Evolutionary conservation across 1,139 yeast species (phyloP), one percentile per base, ranked within the genome.

Genomic region (Pneumocystis sp.): DNA sequence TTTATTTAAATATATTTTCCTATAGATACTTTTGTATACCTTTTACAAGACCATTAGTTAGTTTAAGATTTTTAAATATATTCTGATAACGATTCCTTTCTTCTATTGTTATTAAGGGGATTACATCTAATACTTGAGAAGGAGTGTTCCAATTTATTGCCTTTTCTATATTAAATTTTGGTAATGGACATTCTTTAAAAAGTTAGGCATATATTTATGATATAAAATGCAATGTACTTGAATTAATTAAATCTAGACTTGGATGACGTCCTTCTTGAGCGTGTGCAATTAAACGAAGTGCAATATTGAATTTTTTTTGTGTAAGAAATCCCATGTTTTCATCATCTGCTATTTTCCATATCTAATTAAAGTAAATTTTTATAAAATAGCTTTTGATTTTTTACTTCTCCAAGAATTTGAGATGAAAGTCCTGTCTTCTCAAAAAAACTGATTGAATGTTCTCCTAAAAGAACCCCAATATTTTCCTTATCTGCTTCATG

Each of bases 291-390:
- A 89, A 79, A 74, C 99, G 82, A 83, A 93, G 81, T 39, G 97
- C 96, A 66, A 84, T 81, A 69, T 89, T 83, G 76, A 95, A 95
- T 35, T 93, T 93, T 69, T 82, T 80, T 73, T 86, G 90, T 70
- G 88, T 86, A 70, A 95, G 79, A 73, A 86, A 88, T 0, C 98
- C 99, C 70, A 85, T 81, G 76, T 89, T 90, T 68, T 85, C 85
- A 25, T 83, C 81, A 76, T 93, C 99, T 19, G 96, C 91, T 62
- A 87, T 74, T 74, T 89, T 95, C 98, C 98, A 95, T 68, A 95
- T 86, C 74, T 69, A 50, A 15, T 25, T 10, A 5, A 56, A 25
- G 40, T 56, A 17, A 40, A 62, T 59, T 25, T 10, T 10, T 2
- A 15, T 25, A 42, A 17, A 15, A 44, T 5, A 29, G 25, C 8